Evolutionary conservation across 2,329 filamentous ascomycete genomes (phyloP).

Genomic region (Ceratocystis ficicola): DNA sequence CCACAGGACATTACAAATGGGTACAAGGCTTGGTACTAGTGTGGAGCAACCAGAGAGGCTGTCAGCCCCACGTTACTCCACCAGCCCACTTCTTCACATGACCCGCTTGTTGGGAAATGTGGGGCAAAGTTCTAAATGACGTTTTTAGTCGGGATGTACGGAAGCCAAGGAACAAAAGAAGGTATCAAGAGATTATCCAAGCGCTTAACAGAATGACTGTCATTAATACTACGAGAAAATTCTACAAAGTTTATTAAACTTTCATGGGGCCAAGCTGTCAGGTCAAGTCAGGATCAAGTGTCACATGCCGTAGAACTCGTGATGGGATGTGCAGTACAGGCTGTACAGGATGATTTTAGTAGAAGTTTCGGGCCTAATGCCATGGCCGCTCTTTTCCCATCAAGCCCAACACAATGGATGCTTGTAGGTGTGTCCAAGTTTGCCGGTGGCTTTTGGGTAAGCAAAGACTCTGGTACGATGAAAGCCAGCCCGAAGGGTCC

Average conservation of each 20-base stretch:
- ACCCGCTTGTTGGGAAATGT: neutral
- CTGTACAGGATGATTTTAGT: neutral
- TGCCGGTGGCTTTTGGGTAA: too few relatives aligned
- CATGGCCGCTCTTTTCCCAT: neutral
- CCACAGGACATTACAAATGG: too few relatives aligned
- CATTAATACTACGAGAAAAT: neutral
- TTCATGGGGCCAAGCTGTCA: neutral
- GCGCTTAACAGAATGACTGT: neutral
- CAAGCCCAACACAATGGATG: neutral
- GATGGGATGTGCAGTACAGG: neutral
- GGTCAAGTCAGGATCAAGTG: neutral
- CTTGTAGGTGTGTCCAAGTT: neutral
- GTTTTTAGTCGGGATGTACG: neutral
- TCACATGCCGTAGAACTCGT: slow-evolving; percentile 1
- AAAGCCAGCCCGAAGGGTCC: neutral
- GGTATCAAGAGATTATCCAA: neutral
- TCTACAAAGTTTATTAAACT: neutral
- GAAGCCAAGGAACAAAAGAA: neutral
- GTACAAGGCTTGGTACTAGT: too few relatives aligned
- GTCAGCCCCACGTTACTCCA: neutral
- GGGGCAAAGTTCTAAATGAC: neutral
- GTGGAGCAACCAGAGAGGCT: neutral
- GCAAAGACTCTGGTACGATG: too few relatives aligned
- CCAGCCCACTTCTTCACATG: neutral
- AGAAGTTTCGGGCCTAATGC: neutral